A percentile compares a stretch with the other conserved stretches of the same genome.
These are phyloP conservation scores for Pseudopyricularia cyperi DNA, from an alignment of 2,329 filamentous ascomycete species.

Conservation along the genomic window DNA sequence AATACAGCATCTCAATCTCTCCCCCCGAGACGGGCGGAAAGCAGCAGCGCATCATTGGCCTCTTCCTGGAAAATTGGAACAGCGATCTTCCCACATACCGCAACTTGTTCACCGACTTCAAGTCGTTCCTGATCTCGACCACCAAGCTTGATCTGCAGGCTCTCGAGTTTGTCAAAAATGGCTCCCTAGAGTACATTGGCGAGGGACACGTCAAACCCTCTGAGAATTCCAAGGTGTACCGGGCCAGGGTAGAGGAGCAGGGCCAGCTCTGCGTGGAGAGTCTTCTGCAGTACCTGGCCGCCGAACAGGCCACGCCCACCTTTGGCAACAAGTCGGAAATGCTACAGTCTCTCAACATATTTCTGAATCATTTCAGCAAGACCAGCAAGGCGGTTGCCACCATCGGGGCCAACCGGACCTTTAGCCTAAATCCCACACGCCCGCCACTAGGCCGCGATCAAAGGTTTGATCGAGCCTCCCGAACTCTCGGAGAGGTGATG, in stretches of 20 bases:
- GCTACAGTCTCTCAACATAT: slow-evolving; percentile 63
- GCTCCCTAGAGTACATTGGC: slow-evolving; percentile 12
- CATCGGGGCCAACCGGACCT: slow-evolving; percentile 17
- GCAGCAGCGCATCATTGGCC: slow-evolving; percentile 8
- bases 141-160: slow-evolving; percentile 8
- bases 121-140: slow-evolving; percentile 16
- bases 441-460: not conserved
- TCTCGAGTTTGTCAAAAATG: not conserved
- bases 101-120: slow-evolving; percentile 20
- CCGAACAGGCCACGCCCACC: slow-evolving; percentile 8
- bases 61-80: slow-evolving; percentile 11
- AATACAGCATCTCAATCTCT: slow-evolving; percentile 9
- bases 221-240: slow-evolving; percentile 8
- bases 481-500: not conserved
- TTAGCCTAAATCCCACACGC: slow-evolving; percentile 6
- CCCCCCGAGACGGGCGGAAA: slow-evolving; percentile 8
- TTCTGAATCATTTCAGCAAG: slow-evolving; percentile 29
- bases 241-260: slow-evolving; percentile 11
- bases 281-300: slow-evolving; percentile 14
- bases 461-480: not conserved
- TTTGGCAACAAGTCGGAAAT: slow-evolving; percentile 22
- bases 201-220: slow-evolving; percentile 17
- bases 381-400: slow-evolving; percentile 10
- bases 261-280: slow-evolving; percentile 12
- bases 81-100: slow-evolving; percentile 6